These are phyloP conservation scores for Xanthoparmelia taractica DNA, from an alignment of 495 filamentous ascomycete species.

Conservation along the genomic window DNA sequence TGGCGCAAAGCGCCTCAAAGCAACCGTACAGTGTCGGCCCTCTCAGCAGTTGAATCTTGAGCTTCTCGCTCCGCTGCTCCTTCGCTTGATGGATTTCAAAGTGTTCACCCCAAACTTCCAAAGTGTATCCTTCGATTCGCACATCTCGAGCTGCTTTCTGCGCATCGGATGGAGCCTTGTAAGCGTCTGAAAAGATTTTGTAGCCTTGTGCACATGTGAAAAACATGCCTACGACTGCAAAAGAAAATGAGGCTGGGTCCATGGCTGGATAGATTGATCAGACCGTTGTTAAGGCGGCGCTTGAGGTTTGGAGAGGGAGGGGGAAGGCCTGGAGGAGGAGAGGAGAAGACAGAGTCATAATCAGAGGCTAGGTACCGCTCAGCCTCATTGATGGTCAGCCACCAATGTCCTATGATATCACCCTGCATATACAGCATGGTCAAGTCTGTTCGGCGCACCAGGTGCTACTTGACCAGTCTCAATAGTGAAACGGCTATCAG, in stretches of 20 bases:
- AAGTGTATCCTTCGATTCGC: not conserved
- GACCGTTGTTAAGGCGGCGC: not conserved
- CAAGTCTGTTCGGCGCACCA: not conserved
- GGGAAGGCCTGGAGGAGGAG: not conserved
- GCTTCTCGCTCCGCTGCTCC: not conserved
- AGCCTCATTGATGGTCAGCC: not conserved
- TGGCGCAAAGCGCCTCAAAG: constrained; percentile 3
- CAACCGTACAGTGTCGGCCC: not conserved
- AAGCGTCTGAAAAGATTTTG: not conserved
- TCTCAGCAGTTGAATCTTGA: not conserved
- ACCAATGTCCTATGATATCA: constrained; percentile 1
- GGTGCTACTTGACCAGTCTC: not conserved
- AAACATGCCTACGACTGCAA: not conserved
- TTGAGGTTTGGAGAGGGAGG: not conserved
- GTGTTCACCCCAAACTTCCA: not conserved
- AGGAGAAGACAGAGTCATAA: not conserved
- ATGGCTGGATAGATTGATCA: not conserved
- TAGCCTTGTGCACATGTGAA: not conserved
- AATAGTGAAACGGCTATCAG: not conserved
- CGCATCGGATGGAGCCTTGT: not conserved
- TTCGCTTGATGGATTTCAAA: not conserved
- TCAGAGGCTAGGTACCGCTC: not conserved
- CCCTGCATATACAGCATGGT: not conserved
- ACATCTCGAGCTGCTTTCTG: constrained; percentile 3
- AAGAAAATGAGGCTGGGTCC: not conserved